Evolutionary conservation across 305 asterid species (phyloP), one percentile per base, ranked within the genome.

Genomic region (Withania somnifera): DNA sequence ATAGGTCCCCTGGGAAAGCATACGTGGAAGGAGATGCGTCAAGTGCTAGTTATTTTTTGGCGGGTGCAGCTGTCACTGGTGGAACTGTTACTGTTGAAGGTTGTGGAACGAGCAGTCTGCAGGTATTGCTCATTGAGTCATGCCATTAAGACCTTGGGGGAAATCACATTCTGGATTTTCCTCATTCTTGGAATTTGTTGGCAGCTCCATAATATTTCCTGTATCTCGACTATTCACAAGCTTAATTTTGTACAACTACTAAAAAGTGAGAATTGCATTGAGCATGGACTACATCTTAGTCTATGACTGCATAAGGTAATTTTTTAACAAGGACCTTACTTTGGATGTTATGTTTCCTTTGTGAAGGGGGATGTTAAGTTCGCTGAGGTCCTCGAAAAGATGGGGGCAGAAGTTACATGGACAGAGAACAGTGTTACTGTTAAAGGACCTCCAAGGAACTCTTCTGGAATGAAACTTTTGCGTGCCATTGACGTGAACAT

Each of bases 1-100:
- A 63, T 77, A 97, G 98, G 87, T 97, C 99, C 75, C 99, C 98
- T 30, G 99, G 98, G 79, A 97, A 93, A 57, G 95, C 97, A 83
- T 95, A 86, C 53, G 99, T 95, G 14, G 99, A 97, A 91, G 99
- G 98, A 78, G 99, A 97, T 85, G 99, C 99, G 81, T 97, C 98
- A n/a, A 97, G 98, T 82, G 98, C 99, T 78, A 97, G 98, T 86
- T 97, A 97, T 93, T 97, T 97, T 91, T 90, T 97, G 89, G 99
- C 98, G 64, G 99, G 99, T 83, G 99, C 99, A 67, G 98, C 99
- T 77, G 85, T 93, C 83, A 97, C 98, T 5, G 98, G 98, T 78
- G 99, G 99, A 85, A 93, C 98, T 42, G 75, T 97, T 67, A 94
- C 98, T 1, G 99, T 95, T 82, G 98, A 97, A 91, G 99, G 99